Evolutionary conservation across 345 rosid species (phyloP).

Genomic region (Physaria fendleri): DNA sequence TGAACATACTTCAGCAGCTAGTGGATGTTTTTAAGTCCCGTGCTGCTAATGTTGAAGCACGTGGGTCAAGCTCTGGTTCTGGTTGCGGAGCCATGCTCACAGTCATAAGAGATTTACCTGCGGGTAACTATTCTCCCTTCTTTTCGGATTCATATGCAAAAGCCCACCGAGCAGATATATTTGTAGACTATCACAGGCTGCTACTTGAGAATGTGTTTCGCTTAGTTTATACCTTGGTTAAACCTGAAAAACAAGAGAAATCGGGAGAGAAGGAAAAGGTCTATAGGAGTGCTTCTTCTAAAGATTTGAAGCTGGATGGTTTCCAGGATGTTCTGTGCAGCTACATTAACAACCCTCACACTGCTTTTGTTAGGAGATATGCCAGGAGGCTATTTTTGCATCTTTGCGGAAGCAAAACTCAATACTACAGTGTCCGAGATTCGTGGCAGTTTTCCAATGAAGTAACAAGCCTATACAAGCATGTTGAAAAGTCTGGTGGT

Average conservation of each 20-base stretch:
- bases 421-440: slow-evolving; percentile 89
- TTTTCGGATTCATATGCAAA: slow-evolving; percentile 98
- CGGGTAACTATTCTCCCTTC: slow-evolving; percentile 91
- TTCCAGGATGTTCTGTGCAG: slow-evolving; percentile 97
- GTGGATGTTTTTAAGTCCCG: slow-evolving; percentile 82
- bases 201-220: slow-evolving; percentile 92
- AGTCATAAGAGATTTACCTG: slow-evolving; percentile 84
- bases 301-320: slow-evolving; percentile 91
- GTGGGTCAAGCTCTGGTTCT: slow-evolving; percentile 61
- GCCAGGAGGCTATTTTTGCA: slow-evolving; percentile 97
- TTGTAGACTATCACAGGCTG: slow-evolving; percentile 85
- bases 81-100: slow-evolving; percentile 95
- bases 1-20: slow-evolving; percentile 95
- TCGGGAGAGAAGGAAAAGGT: slow-evolving; percentile 80
- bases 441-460: slow-evolving; percentile 96
- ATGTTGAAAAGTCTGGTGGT: slow-evolving; percentile 86
- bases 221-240: slow-evolving; percentile 75
- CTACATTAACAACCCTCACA: slow-evolving; percentile 88
- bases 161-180: slow-evolving; percentile 77
- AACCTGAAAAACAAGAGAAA: slow-evolving; percentile 99
- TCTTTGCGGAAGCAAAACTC: slow-evolving; percentile 94
- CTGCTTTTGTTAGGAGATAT: slow-evolving; percentile 93
- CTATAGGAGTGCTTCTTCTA: slow-evolving; percentile 47
- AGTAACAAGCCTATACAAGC: slow-evolving; percentile 71
- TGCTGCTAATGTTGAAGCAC: slow-evolving; percentile 49